These are phyloP conservation scores for Hondaea fermentalgiana DNA, from an alignment of 108 stramenopile species.

Conservation along the genomic window DNA sequence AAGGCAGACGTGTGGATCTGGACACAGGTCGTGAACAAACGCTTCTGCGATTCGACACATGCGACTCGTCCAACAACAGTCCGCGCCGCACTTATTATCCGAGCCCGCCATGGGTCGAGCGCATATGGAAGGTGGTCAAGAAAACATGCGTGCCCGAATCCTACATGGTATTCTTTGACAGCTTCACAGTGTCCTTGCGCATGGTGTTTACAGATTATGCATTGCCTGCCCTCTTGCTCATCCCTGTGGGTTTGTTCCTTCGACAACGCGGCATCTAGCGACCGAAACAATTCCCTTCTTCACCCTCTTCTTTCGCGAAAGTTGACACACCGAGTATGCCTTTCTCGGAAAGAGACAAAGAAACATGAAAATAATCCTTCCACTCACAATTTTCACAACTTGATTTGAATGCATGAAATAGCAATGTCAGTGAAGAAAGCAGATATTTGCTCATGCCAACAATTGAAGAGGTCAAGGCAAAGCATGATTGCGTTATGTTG, in stretches of 20 bases:
- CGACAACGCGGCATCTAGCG: no score
- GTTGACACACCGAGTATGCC: no score
- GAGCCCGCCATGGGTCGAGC: neutral
- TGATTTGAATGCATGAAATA: neutral
- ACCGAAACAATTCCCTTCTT: no score
- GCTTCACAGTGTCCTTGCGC: neutral
- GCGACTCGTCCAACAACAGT: neutral
- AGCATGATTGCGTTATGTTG: no score
- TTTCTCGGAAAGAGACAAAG: neutral
- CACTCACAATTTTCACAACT: neutral
- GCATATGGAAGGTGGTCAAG: constrained; percentile 2
- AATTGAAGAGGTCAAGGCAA: no score
- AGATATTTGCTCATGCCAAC: no score
- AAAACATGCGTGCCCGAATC: neutral
- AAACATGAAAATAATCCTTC: neutral
- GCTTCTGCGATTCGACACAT: neutral
- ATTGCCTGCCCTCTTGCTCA: neutral
- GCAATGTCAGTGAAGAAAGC: neutral
- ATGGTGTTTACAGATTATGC: neutral
- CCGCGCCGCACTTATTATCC: neutral
- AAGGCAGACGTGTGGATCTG: neutral
- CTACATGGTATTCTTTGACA: constrained; percentile 2
- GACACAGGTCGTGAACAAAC: neutral
- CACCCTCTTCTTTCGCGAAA: no score
- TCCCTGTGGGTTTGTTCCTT: no score